Evolutionary conservation across 495 filamentous ascomycete species (phyloP), one percentile per base, ranked within the genome.

Genomic region (Aspergillus steynii): DNA sequence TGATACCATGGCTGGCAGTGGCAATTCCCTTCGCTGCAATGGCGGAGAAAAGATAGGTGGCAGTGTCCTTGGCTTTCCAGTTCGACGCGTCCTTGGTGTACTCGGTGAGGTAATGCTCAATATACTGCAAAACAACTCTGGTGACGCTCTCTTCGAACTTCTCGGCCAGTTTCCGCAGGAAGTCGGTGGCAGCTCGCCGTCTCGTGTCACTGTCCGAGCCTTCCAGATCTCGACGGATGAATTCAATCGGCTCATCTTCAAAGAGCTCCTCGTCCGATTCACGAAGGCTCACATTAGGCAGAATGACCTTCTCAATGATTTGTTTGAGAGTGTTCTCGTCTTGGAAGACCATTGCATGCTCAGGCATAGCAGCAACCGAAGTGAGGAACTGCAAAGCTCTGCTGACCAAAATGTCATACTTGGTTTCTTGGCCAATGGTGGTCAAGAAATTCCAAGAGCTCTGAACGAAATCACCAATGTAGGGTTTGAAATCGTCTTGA

Each of bases 161-260:
- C 62, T 91, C 88, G 58, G 96, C 87, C 50, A 99, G 82, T 62
- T 90, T 87, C 50, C 90, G 84, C 50, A 98, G 75, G 76, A 99
- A 98, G 72, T 97, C 93, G 3, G 94, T 98, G 3, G 96, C 92
- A 52, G 93, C 92, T 67, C 94, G 83, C 60, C 96, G 84, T 63
- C 96, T 81, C 4, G 96, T 98, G 63, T 98, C 96, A 55, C 88
- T 92, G 69, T 98, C 96, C 1, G 93, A 96, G 26, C 96, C 96
- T 73, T 99, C 96, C 15, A 99, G 82, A 72, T 99, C 94, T 61
- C 92, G 86, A 55, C 96, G 83, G 68, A 98, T 98, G 74, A 96
- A 99, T 71, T 99, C 96, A 70, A 99, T 97, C 3, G 96, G 96
- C 71, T 99, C 96, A 67, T 99, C 96, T 70, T 98, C 96, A 65